Evolutionary conservation across 139 green algal genomes (phyloP).

Genomic region (Chlamydomonas incerta): DNA sequence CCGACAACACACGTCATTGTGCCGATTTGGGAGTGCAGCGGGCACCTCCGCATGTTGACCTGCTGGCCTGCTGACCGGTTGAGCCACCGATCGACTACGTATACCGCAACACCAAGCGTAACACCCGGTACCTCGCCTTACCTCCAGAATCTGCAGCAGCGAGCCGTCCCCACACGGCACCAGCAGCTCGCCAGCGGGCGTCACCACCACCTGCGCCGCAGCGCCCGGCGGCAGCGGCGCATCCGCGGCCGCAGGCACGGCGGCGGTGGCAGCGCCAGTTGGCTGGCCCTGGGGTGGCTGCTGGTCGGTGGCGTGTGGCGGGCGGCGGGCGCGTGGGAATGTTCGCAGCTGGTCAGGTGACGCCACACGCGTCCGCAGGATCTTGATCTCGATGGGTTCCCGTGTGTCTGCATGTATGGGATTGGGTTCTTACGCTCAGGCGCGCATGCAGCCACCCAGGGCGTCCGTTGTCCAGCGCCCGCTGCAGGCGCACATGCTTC

Average conservation of each 20-base stretch:
- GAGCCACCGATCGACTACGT: background rate
- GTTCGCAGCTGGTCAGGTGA: background rate
- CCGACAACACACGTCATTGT: too few species aligned
- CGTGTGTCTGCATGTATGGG: background rate
- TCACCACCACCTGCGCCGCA: background rate
- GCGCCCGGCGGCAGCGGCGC: conserved; percentile 1
- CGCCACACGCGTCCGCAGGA: conserved; percentile 40
- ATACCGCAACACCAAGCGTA: background rate
- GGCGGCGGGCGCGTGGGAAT: too few species aligned
- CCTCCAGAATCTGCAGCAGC: conserved; percentile 37
- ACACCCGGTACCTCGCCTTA: background rate
- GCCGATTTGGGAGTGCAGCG: too few species aligned
- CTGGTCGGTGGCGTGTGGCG: too few species aligned
- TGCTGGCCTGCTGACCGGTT: too few species aligned
- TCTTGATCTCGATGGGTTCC: conserved; percentile 41
- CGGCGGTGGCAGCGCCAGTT: background rate
- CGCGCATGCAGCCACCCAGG: too few species aligned
- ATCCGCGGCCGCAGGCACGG: background rate
- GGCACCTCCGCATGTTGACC: too few species aligned
- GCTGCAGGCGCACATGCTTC: too few species aligned
- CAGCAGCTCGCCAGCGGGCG: conserved; percentile 4
- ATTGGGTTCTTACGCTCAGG: too few species aligned
- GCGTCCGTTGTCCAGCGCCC: too few species aligned
- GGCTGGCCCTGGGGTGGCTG: too few species aligned
- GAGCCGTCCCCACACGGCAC: conserved; percentile 31